Evolutionary conservation across 2,329 filamentous ascomycete species (phyloP).

Genomic region (Paracamarosporium sp.): DNA sequence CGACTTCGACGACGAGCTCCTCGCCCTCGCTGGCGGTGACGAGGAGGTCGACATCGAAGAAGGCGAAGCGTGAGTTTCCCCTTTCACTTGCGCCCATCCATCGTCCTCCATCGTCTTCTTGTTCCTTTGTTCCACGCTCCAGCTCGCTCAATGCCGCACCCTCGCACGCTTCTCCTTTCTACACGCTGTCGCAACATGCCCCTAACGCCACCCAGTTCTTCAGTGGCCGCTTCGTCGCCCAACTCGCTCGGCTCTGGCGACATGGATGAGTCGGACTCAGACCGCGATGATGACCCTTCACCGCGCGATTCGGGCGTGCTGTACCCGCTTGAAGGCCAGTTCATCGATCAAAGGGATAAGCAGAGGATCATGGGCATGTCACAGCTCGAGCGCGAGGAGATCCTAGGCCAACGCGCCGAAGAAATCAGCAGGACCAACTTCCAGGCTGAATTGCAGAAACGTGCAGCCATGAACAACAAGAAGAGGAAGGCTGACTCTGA

Average conservation of each 20-base stretch:
- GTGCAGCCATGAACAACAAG: slow-evolving; percentile 66
- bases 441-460: slow-evolving; percentile 79
- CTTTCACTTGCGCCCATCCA: slow-evolving; percentile 13
- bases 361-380: slow-evolving; percentile 79
- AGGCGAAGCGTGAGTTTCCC: slow-evolving; percentile 78
- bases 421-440: slow-evolving; percentile 83
- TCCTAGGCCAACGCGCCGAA: slow-evolving; percentile 85
- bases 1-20: slow-evolving; percentile 85
- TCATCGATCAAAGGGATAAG: slow-evolving; percentile 63
- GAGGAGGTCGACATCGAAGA: slow-evolving; percentile 69
- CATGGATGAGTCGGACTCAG: slow-evolving; percentile 80
- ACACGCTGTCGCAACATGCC: slow-evolving; percentile 22
- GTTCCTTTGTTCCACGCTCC: slow-evolving; percentile 5
- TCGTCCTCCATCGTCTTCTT: slow-evolving; percentile 9
- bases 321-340: slow-evolving; percentile 88
- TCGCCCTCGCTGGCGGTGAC: slow-evolving; percentile 86
- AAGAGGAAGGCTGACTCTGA: slow-evolving; percentile 80
- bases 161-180: slow-evolving; percentile 17
- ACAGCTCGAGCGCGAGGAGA: slow-evolving; percentile 88
- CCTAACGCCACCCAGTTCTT: slow-evolving; percentile 64
- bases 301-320: slow-evolving; percentile 68
- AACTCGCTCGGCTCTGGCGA: slow-evolving; percentile 80
- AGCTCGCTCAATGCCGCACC: neutral
- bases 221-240: slow-evolving; percentile 68
- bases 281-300: slow-evolving; percentile 45